Conservation (phyloP, 306 rosid genomes). For the Dalbergia cochinchinensis region DNA sequence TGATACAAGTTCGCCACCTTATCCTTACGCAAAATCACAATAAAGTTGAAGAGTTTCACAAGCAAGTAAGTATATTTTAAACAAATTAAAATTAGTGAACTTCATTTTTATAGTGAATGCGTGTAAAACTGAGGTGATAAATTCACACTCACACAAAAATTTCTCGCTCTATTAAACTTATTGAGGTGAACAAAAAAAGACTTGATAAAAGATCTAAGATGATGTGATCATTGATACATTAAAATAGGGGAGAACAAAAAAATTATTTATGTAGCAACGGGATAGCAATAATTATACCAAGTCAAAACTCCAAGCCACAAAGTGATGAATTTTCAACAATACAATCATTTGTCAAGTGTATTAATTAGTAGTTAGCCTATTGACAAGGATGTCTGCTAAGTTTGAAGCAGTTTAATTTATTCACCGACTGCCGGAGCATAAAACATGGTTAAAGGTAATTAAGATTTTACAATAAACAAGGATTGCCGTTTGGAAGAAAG, state of each 20-base stretch:
- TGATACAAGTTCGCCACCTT: too few relatives aligned
- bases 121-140: too few relatives aligned
- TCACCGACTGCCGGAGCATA: constrained; percentile 12
- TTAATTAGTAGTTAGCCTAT: neutral
- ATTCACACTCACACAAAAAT: too few relatives aligned
- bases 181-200: neutral
- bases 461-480: neutral
- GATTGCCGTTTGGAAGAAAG: constrained; percentile 14
- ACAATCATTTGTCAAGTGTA: constrained; percentile 7
- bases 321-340: neutral
- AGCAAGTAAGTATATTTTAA: too few relatives aligned
- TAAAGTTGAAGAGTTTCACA: too few relatives aligned
- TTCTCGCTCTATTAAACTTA: too few relatives aligned
- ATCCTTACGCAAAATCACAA: too few relatives aligned
- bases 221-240: neutral
- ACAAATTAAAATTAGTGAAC: too few relatives aligned
- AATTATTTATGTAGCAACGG: neutral
- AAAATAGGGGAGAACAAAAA: too few relatives aligned
- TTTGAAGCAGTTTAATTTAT: neutral
- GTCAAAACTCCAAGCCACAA: constrained; percentile 11
- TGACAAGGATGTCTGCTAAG: neutral
- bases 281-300: neutral
- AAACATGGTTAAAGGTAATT: neutral
- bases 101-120: too few relatives aligned
- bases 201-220: neutral